Percentiles rank a stretch among this genome's conserved stretches.
These are phyloP conservation scores for Furcasterigmium furcatum DNA, from an alignment of 2,329 filamentous ascomycete species.

Conservation along the genomic window DNA sequence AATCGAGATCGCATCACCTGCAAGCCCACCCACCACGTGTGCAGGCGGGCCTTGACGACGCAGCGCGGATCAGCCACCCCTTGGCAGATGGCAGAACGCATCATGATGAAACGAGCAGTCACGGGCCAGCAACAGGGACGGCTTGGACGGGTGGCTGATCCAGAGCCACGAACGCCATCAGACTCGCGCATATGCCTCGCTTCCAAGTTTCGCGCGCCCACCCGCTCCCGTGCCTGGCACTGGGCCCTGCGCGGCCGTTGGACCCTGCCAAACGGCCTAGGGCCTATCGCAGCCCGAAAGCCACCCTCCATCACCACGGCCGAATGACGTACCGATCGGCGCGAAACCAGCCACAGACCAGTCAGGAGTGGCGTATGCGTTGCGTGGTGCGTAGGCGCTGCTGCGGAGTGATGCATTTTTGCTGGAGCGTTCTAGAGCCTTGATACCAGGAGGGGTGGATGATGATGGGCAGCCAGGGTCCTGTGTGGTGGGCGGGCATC, in stretches of 20 bases:
- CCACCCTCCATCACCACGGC: not conserved
- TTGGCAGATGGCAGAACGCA: not conserved
- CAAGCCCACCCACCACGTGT: not conserved
- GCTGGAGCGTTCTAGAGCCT: no score
- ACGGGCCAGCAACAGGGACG: no score
- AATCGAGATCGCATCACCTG: constrained; percentile 1
- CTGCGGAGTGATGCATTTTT: no score
- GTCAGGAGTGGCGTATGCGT: not conserved
- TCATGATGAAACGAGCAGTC: constrained; percentile 4
- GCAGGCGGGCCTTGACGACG: not conserved
- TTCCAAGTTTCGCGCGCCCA: not conserved
- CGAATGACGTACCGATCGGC: not conserved
- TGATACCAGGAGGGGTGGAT: not conserved
- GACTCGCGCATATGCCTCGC: not conserved
- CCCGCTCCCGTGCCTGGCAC: not conserved
- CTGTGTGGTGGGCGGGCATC: not conserved
- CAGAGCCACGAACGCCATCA: no score
- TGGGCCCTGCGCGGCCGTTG: not conserved
- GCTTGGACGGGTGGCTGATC: constrained; percentile 1
- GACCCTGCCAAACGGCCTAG: no score
- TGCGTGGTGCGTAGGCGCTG: no score
- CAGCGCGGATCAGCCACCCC: not conserved
- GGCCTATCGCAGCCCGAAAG: not conserved
- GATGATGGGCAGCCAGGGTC: not conserved
- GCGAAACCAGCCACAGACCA: not conserved